Evolutionary conservation across 1,284 basidiomycete genomes (phyloP).

Genomic region (Ceratobasidium sp.): DNA sequence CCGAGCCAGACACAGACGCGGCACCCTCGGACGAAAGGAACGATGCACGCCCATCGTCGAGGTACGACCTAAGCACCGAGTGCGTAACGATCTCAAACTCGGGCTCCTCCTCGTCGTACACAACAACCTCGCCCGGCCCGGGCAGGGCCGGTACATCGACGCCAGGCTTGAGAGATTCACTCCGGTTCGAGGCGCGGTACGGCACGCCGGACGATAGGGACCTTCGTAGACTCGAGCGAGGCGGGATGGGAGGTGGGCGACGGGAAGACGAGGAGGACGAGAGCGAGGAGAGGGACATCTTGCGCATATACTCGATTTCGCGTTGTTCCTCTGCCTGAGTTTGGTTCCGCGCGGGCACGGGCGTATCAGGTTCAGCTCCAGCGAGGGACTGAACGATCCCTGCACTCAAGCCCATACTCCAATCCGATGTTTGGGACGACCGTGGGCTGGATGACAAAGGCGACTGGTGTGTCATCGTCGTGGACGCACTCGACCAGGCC

Average conservation of each 20-base stretch:
- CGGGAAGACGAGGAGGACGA: conserved; percentile 30
- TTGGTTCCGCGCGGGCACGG: background rate
- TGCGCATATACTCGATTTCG: conserved; percentile 36
- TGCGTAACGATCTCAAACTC: conserved; percentile 42
- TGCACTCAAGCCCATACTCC: conserved; percentile 37
- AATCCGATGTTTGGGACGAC: conserved; percentile 37
- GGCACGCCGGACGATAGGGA: conserved; percentile 5
- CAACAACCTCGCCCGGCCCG: conserved; percentile 10
- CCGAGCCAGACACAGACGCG: conserved; percentile 13
- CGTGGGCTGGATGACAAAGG: conserved; percentile 22
- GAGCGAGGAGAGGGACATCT: conserved; percentile 38
- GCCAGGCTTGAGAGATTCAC: conserved; percentile 9
- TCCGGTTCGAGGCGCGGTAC: background rate
- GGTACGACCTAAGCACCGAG: conserved; percentile 20
- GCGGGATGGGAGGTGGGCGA: conserved; percentile 28
- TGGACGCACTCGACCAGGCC: conserved; percentile 33
- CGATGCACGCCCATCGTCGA: conserved; percentile 24
- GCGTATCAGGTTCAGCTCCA: background rate
- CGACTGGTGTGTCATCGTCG: conserved; percentile 5
- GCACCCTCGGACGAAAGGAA: conserved; percentile 1
- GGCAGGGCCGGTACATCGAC: background rate
- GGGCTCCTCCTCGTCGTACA: conserved; percentile 38
- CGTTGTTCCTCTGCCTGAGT: conserved; percentile 16
- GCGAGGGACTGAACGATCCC: conserved; percentile 22
- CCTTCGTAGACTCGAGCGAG: conserved; percentile 32